A percentile compares a stretch with the other conserved stretches of the same genome.
phyloP scores from a whole-genome alignment of 1,284 basidiomycete genomes.

The Agroathelia rolfsii region DNA sequence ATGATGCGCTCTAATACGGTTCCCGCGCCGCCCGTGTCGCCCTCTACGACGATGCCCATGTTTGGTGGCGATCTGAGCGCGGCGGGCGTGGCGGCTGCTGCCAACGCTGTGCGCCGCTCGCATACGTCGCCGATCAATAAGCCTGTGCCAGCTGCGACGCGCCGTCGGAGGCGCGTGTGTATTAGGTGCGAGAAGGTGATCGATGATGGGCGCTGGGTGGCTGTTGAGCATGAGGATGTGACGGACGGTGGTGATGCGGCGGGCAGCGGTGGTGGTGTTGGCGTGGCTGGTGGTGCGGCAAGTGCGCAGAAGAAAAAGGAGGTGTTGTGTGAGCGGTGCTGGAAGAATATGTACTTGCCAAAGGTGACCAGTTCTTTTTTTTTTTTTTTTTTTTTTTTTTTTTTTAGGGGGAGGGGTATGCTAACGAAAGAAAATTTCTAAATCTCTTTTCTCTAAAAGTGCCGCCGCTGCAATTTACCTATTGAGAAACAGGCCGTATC shows the following conservation, averaged over 20 bases:
- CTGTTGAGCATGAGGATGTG: constrained; percentile 66
- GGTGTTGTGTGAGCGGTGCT: constrained; percentile 80
- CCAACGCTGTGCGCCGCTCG: too few relatives aligned
- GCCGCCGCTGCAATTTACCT: constrained; percentile 70
- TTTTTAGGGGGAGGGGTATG: constrained; percentile 1
- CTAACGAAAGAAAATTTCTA: constrained; percentile 9
- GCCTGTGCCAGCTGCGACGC: neutral
- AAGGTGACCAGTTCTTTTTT: constrained; percentile 41
- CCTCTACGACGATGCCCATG: too few relatives aligned
- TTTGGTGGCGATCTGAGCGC: too few relatives aligned
- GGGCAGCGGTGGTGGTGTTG: too few relatives aligned
- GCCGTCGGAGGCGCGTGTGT: constrained; percentile 35
- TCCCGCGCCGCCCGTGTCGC: too few relatives aligned
- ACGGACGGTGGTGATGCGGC: too few relatives aligned
- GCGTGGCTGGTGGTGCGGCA: too few relatives aligned
- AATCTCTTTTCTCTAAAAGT: constrained; percentile 33
- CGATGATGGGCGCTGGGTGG: constrained; percentile 73
- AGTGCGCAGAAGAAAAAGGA: too few relatives aligned
- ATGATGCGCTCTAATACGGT: too few relatives aligned
- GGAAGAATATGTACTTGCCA: constrained; percentile 91
- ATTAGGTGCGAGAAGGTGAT: constrained; percentile 59
- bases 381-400: constrained; percentile 5
- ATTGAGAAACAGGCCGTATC: constrained; percentile 90
- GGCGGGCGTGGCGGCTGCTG: too few relatives aligned
- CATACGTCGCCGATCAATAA: too few relatives aligned